Conservation (phyloP, 148 eudicot genomes). For the Silene conica region DNA sequence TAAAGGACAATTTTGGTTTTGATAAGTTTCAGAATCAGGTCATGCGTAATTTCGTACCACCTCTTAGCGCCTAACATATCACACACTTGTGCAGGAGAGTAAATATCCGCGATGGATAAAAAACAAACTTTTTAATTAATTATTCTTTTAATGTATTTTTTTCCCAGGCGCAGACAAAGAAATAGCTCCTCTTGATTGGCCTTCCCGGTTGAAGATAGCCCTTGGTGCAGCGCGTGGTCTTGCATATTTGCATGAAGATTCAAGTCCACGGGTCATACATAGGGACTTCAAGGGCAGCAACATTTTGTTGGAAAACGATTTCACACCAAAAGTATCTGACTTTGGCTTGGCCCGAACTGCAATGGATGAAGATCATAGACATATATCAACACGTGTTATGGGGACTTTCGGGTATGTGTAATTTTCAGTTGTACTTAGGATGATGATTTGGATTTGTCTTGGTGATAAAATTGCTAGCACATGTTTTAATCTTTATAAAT, state of each 20-base stretch:
- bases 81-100: neutral
- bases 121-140: neutral
- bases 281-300: conserved; percentile 95
- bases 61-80: neutral
- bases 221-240: conserved; percentile 96
- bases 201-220: conserved; percentile 71
- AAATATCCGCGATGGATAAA: neutral
- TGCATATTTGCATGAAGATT: conserved; percentile 96
- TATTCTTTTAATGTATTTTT: conserved; percentile 5
- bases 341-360: conserved; percentile 92
- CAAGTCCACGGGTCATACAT: conserved; percentile 93
- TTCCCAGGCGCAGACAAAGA: conserved; percentile 57
- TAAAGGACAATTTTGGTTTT: too few species aligned
- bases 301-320: conserved; percentile 84
- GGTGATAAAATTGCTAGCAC: neutral
- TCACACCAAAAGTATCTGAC: conserved; percentile 96
- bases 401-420: conserved; percentile 86
- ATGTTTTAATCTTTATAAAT: neutral
- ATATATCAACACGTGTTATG: conserved; percentile 93
- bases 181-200: conserved; percentile 80
- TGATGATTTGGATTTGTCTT: neutral
- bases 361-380: conserved; percentile 62
- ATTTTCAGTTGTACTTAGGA: neutral
- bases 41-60: too few species aligned
- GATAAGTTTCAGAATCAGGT: too few species aligned